Evolutionary conservation across 371 early-diverging fungal genomes (phyloP).

Genomic region (Encephalitozoon cuniculi): DNA sequence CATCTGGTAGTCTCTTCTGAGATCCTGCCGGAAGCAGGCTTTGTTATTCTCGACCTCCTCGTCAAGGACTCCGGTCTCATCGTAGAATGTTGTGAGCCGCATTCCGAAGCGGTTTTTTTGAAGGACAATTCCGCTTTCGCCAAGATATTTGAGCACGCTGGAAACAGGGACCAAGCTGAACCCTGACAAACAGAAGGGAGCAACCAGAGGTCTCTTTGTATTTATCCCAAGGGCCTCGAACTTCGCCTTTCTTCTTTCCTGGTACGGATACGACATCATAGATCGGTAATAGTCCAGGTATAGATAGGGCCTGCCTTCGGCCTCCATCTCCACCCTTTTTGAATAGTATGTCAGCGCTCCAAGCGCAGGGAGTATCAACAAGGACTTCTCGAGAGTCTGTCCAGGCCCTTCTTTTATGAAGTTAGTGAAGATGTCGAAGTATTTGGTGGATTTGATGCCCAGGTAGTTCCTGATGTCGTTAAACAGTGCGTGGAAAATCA

Average conservation of each 20-base stretch:
- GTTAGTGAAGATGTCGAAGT: not conserved
- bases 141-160: not conserved
- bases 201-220: not conserved
- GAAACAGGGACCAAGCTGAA: not conserved
- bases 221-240: not conserved
- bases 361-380: not conserved
- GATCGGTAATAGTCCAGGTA: not conserved
- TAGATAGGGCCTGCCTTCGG: not conserved
- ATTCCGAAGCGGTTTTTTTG: not conserved
- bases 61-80: not conserved
- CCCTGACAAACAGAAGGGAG: not conserved
- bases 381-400: not conserved
- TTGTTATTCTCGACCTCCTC: not conserved
- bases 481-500: not conserved
- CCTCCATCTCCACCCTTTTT: not conserved
- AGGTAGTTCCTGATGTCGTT: not conserved
- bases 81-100: not conserved
- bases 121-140: not conserved
- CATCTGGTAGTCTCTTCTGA: constrained; percentile 1
- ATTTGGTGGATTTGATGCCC: not conserved
- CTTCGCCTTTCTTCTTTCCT: not conserved
- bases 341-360: not conserved
- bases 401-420: not conserved
- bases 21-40: not conserved
- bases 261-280: not conserved